Evolutionary conservation across 371 early-diverging fungal species (phyloP).

Genomic region (Umbelopsis sp.): DNA sequence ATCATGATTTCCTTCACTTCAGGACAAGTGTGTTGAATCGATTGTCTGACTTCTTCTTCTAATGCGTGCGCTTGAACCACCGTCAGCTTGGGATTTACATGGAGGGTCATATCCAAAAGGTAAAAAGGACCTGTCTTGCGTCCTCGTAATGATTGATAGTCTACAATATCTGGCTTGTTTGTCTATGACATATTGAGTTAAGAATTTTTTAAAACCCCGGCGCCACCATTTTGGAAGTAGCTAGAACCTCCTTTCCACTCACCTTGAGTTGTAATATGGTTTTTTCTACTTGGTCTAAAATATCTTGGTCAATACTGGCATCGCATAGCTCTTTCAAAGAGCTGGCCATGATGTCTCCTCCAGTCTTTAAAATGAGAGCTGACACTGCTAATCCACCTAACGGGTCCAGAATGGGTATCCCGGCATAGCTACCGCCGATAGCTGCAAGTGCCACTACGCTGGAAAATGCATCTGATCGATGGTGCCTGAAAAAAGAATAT

Average conservation of each 20-base stretch:
- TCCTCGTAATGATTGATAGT: constrained; percentile 51
- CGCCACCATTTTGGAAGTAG: background rate
- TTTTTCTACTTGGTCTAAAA: constrained; percentile 33
- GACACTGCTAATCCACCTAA: constrained; percentile 68
- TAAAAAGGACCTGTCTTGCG: constrained; percentile 50
- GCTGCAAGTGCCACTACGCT: constrained; percentile 67
- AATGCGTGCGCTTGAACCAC: constrained; percentile 39
- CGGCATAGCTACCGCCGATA: constrained; percentile 63
- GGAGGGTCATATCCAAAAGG: constrained; percentile 46
- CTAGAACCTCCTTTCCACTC: constrained; percentile 10
- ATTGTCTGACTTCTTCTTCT: constrained; percentile 32
- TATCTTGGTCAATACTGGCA: constrained; percentile 33
- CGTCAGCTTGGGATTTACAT: constrained; percentile 34
- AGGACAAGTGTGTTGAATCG: constrained; percentile 34
- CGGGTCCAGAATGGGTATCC: constrained; percentile 70
- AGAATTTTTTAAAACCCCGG: background rate
- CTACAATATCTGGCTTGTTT: constrained; percentile 35
- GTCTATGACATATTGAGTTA: constrained; percentile 22
- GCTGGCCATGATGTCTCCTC: constrained; percentile 44
- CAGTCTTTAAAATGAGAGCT: constrained; percentile 63
- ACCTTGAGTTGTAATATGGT: constrained; percentile 37
- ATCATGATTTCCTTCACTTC: constrained; percentile 45
- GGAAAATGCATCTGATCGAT: constrained; percentile 72
- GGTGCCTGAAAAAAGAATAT: constrained; percentile 53
- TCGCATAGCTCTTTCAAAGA: constrained; percentile 55